A percentile compares a stretch with the other conserved stretches of the same genome.
phyloP scores from a whole-genome alignment of 495 filamentous ascomycete genomes.

The Penicillium bialowiezense region DNA sequence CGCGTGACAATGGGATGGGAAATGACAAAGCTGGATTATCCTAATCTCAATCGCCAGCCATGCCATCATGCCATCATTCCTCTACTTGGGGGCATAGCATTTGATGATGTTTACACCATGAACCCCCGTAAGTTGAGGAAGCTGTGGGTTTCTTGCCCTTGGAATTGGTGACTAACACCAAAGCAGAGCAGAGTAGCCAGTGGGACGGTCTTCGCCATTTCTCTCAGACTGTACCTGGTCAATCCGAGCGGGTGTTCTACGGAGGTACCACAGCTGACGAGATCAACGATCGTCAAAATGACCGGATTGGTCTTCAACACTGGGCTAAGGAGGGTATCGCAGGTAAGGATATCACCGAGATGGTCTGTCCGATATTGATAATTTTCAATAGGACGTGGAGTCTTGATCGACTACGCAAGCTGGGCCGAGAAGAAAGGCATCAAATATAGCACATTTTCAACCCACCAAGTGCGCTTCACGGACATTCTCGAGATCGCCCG shows the following conservation, averaged over 20 bases:
- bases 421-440: conserved; percentile 45
- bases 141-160: not conserved
- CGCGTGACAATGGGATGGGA: conserved; percentile 44
- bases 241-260: conserved; percentile 45
- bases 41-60: conserved; percentile 40
- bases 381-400: conserved; percentile 42
- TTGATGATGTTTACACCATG: conserved; percentile 62
- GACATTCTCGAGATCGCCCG: conserved; percentile 39
- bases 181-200: conserved; percentile 58
- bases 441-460: conserved; percentile 34
- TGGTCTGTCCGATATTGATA: not conserved
- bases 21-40: conserved; percentile 44
- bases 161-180: not conserved
- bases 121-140: conserved; percentile 52
- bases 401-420: conserved; percentile 52
- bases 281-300: conserved; percentile 49
- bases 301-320: conserved; percentile 46
- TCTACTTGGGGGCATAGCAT: conserved; percentile 41
- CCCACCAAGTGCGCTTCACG: conserved; percentile 35
- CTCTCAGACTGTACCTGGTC: conserved; percentile 28
- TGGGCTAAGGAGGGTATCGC: conserved; percentile 46
- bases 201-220: conserved; percentile 70
- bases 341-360: conserved; percentile 22
- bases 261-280: conserved; percentile 45
- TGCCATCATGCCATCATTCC: conserved; percentile 42